These are phyloP conservation scores for Pascua sp. DNA, from an alignment of 1,284 basidiomycete genomes.

Conservation along the genomic window DNA sequence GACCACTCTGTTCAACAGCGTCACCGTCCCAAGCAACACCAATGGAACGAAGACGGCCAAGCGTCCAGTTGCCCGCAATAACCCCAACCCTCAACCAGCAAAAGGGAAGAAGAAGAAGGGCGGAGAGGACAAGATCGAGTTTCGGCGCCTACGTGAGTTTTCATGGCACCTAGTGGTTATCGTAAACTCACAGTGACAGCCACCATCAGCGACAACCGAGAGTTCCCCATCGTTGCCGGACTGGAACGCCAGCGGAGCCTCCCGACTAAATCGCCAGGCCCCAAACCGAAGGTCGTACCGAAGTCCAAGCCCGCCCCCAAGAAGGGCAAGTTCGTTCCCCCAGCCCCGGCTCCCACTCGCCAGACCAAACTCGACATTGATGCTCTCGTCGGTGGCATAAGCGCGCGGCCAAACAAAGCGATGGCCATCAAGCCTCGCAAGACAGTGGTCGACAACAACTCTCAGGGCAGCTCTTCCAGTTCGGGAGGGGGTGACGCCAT, in stretches of 20 bases:
- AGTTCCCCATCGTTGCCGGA: conserved; percentile 13
- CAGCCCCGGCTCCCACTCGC: not conserved
- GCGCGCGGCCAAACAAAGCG: not conserved
- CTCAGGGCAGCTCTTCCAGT: too few relatives aligned
- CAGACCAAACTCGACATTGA: conserved; percentile 3
- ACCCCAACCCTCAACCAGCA: not conserved
- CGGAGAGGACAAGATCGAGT: conserved; percentile 11
- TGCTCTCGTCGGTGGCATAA: not conserved
- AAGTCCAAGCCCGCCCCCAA: not conserved
- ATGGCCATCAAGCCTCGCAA: too few relatives aligned
- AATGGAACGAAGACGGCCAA: too few relatives aligned
- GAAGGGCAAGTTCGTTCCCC: too few relatives aligned
- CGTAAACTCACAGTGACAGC: not conserved
- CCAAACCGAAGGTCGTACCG: not conserved
- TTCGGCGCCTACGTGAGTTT: conserved; percentile 11
- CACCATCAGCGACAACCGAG: not conserved
- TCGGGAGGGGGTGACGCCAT: too few relatives aligned
- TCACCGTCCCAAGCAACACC: too few relatives aligned
- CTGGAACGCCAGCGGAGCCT: conserved; percentile 8
- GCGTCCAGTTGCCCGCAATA: not conserved
- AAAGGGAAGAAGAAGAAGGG: conserved; percentile 14
- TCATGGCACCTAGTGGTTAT: accelerated
- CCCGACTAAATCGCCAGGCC: not conserved
- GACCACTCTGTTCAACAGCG: too few relatives aligned
- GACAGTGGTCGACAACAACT: too few relatives aligned